Evolutionary conservation across 1,139 yeast genomes (phyloP).

Genomic region (Wickerhamomyces sp.): DNA sequence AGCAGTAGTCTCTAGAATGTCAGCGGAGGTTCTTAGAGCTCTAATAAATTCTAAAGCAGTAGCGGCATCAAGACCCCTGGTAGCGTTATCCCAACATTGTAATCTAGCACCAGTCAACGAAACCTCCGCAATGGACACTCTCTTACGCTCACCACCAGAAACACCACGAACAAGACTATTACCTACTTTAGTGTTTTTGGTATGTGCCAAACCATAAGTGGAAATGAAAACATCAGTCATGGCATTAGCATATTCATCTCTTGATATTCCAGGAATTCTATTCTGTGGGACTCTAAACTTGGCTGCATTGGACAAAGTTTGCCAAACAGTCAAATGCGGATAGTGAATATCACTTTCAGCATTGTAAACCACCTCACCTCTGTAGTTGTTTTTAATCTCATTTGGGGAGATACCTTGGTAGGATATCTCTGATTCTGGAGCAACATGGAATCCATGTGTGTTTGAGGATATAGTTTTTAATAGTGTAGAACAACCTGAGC

Average conservation of each 20-base stretch:
- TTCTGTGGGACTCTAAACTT: constrained; percentile 60
- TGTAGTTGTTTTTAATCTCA: constrained; percentile 45
- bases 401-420: constrained; percentile 45
- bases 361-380: constrained; percentile 70
- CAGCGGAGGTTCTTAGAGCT: constrained; percentile 61
- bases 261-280: constrained; percentile 54
- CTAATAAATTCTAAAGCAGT: constrained; percentile 72
- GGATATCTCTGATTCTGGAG: constrained; percentile 40
- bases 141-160: constrained; percentile 79
- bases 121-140: constrained; percentile 73
- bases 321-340: constrained; percentile 68
- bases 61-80: constrained; percentile 72
- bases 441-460: constrained; percentile 66
- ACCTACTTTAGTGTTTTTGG: constrained; percentile 64
- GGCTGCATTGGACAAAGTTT: constrained; percentile 64
- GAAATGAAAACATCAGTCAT: constrained; percentile 68
- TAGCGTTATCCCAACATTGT: constrained; percentile 73
- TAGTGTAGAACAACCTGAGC: constrained; percentile 80
- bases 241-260: constrained; percentile 57
- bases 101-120: constrained; percentile 55
- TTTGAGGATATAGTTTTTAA: constrained; percentile 65
- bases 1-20: constrained; percentile 53
- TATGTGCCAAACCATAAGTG: constrained; percentile 64
- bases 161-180: constrained; percentile 68
- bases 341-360: constrained; percentile 71